A percentile compares a stretch with the other conserved stretches of the same genome.
phyloP scores from a whole-genome alignment of 495 filamentous ascomycete genomes.

The Venustampulla echinocandica region DNA sequence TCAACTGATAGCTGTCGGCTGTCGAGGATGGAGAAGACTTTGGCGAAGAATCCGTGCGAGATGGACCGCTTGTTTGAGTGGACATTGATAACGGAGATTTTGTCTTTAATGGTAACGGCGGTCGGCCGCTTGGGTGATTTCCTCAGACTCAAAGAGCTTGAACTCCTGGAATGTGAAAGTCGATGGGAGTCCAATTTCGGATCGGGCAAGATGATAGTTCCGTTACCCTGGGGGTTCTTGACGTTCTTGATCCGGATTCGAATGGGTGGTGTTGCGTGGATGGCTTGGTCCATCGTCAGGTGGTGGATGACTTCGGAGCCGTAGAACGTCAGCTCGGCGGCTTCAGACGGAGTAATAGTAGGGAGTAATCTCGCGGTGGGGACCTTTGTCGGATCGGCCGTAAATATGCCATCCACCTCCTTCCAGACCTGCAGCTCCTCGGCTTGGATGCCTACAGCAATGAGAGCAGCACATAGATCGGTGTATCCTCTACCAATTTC shows the following conservation, averaged over 20 bases:
- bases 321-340: constrained; percentile 86
- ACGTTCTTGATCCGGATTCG: constrained; percentile 98
- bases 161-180: constrained; percentile 19
- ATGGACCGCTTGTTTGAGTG: constrained; percentile 85
- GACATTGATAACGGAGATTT: constrained; percentile 88
- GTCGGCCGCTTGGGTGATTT: constrained; percentile 66
- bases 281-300: constrained; percentile 97
- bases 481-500: constrained; percentile 81
- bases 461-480: constrained; percentile 77
- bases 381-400: constrained; percentile 79
- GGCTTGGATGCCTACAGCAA: constrained; percentile 68
- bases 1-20: constrained; percentile 75
- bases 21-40: constrained; percentile 81
- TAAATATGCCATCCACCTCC: constrained; percentile 88
- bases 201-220: constrained; percentile 73
- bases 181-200: constrained; percentile 34
- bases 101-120: constrained; percentile 90
- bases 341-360: constrained; percentile 77
- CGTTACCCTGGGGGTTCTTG: constrained; percentile 79
- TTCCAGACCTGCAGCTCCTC: constrained; percentile 88
- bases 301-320: constrained; percentile 95
- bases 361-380: constrained; percentile 69
- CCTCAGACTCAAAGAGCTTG: constrained; percentile 33
- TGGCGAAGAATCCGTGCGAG: constrained; percentile 85
- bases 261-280: constrained; percentile 72